These are phyloP conservation scores for Physaria fendleri DNA, from an alignment of 345 rosid genomes.

Conservation along the genomic window DNA sequence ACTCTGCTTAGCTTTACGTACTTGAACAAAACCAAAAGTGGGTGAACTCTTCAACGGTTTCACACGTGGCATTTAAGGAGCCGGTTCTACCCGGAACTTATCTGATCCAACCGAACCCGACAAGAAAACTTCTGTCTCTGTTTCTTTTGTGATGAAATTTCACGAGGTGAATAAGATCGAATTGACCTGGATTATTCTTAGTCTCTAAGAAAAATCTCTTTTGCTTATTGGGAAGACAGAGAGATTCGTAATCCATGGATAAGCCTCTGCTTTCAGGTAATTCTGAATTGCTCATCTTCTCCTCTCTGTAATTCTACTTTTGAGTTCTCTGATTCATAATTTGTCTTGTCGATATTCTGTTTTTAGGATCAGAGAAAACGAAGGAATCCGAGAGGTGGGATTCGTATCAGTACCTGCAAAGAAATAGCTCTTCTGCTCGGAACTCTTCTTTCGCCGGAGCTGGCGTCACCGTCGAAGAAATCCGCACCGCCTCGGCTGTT, in stretches of 20 bases:
- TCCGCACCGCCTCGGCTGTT: slow-evolving; percentile 79
- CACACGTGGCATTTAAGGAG: not conserved
- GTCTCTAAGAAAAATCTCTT: slow-evolving; percentile 19
- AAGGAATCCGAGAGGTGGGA: slow-evolving; percentile 53
- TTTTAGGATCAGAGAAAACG: slow-evolving; percentile 32
- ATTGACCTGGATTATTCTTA: slow-evolving; percentile 15
- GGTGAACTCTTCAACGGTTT: not conserved
- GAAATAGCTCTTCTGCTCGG: slow-evolving; percentile 58
- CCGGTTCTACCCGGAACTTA: not conserved
- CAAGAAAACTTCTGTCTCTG: not conserved
- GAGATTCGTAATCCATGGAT: slow-evolving; percentile 40
- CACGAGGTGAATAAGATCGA: not conserved
- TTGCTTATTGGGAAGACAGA: not conserved
- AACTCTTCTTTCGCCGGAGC: slow-evolving; percentile 60
- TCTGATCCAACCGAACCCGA: not conserved
- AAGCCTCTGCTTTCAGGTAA: slow-evolving; percentile 68
- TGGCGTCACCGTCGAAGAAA: slow-evolving; percentile 78
- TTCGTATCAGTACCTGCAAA: slow-evolving; percentile 69
- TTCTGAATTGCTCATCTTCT: not conserved
- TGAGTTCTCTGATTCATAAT: not conserved
- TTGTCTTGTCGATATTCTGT: not conserved
- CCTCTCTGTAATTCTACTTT: not conserved
- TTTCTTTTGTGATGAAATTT: not conserved
- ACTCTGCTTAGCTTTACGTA: not conserved
- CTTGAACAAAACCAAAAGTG: not conserved